Conservation (phyloP, 306 rosid species). For the Cicer bijugum region DNA sequence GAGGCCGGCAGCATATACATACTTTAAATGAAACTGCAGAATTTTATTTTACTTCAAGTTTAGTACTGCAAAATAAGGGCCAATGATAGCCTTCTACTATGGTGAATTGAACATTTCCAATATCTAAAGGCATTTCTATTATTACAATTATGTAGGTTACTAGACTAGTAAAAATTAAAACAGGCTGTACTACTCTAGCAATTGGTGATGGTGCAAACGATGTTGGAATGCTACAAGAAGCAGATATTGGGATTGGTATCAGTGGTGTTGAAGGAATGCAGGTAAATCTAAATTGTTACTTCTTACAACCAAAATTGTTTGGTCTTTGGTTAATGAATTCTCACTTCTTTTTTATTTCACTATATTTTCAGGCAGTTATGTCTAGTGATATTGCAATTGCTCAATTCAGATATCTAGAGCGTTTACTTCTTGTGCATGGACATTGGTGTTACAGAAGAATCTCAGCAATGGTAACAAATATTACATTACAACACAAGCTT, state of each 20-base stretch:
- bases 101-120: neutral
- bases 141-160: conserved; percentile 62
- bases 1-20: too few species aligned
- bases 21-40: neutral
- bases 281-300: conserved; percentile 50
- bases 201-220: conserved; percentile 99
- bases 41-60: neutral
- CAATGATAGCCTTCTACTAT: neutral
- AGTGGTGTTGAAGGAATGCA: conserved; percentile 99
- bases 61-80: conserved; percentile 7
- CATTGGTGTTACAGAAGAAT: conserved; percentile 99
- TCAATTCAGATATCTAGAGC: conserved; percentile 86
- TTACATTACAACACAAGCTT: neutral
- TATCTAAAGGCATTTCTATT: conserved; percentile 11
- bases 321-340: neutral
- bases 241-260: conserved; percentile 92
- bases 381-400: conserved; percentile 92
- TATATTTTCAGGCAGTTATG: conserved; percentile 85
- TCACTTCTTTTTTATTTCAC: conserved; percentile 27
- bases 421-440: conserved; percentile 91
- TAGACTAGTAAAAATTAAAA: conserved; percentile 76
- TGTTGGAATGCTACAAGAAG: conserved; percentile 99
- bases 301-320: neutral
- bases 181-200: conserved; percentile 78
- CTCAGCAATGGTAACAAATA: conserved; percentile 70